A percentile compares a stretch with the other conserved stretches of the same genome.
Conservation (phyloP, 768 basidiomycete species). For the Auricularia sp. region DNA sequence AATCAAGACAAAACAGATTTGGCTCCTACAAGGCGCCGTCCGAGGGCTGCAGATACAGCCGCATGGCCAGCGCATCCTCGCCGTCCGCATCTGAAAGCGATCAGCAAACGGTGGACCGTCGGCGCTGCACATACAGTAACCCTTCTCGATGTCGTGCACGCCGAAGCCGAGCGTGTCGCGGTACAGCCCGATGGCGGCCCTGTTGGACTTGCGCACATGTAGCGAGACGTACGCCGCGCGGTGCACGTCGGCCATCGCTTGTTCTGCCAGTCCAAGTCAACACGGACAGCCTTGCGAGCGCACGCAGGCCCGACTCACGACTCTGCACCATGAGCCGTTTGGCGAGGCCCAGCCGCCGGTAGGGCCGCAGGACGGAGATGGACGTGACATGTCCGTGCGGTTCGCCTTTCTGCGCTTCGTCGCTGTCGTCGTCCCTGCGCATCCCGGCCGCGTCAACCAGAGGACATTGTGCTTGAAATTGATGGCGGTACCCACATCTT, state of each 20-base stretch:
- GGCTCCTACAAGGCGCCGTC: too few species aligned
- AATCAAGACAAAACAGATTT: too few species aligned
- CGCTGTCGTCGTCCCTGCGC: background rate
- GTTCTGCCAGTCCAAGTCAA: slow-evolving; percentile 40
- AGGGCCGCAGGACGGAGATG: slow-evolving; percentile 38
- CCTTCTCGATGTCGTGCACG: slow-evolving; percentile 75
- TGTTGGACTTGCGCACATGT: slow-evolving; percentile 92
- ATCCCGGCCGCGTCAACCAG: background rate
- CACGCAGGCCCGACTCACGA: slow-evolving; percentile 18
- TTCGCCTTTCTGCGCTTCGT: background rate
- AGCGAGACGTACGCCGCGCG: slow-evolving; percentile 75
- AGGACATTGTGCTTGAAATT: too few species aligned
- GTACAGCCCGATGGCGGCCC: slow-evolving; percentile 82
- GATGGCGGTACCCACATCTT: slow-evolving; percentile 54
- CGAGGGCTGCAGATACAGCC: slow-evolving; percentile 37
- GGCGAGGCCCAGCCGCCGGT: slow-evolving; percentile 37
- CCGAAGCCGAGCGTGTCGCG: slow-evolving; percentile 84
- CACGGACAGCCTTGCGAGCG: slow-evolving; percentile 11
- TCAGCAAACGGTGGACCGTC: background rate
- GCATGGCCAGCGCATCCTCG: slow-evolving; percentile 91
- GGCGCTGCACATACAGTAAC: slow-evolving; percentile 62
- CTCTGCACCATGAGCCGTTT: slow-evolving; percentile 39
- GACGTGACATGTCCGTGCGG: slow-evolving; percentile 43
- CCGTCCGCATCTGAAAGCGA: slow-evolving; percentile 72
- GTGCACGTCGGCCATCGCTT: slow-evolving; percentile 87